Evolutionary conservation across 2,329 filamentous ascomycete genomes (phyloP).

Genomic region (Aspergillus clavatus): DNA sequence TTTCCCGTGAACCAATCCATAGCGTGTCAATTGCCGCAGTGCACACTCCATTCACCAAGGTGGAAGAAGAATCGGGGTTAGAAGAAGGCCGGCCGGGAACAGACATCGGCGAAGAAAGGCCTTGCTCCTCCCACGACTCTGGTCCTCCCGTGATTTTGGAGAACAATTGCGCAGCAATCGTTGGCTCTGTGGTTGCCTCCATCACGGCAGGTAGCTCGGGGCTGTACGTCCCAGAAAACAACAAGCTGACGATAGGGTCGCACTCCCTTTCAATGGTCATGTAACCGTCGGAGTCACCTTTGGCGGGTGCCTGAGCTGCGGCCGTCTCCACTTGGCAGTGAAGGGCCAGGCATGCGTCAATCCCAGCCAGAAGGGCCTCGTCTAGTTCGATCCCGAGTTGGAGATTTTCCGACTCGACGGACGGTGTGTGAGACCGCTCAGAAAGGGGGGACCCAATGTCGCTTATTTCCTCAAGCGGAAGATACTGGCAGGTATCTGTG

Average conservation of each 20-base stretch:
- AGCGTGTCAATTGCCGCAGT: neutral
- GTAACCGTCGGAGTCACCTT: neutral
- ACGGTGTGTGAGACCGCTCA: conserved; percentile 7
- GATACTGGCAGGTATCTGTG: neutral
- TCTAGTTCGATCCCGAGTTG: neutral
- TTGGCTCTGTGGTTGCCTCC: neutral
- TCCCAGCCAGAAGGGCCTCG: conserved; percentile 1
- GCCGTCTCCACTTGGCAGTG: conserved; percentile 5
- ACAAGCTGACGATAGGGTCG: neutral
- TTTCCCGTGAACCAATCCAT: neutral
- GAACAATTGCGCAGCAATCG: neutral
- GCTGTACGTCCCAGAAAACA: neutral
- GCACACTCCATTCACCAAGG: neutral
- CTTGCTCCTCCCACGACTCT: neutral
- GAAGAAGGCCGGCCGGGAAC: neutral
- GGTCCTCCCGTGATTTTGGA: neutral
- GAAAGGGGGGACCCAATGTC: conserved; percentile 11
- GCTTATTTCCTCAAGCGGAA: conserved; percentile 6
- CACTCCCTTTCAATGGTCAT: neutral
- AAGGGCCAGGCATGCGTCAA: conserved; percentile 4
- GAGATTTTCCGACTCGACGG: conserved; percentile 1
- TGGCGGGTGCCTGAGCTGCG: neutral
- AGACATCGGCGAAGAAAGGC: neutral
- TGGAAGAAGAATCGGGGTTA: neutral
- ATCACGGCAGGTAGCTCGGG: neutral